Percentiles rank a stretch among this genome's conserved stretches.
Conservation (phyloP, 2,329 filamentous ascomycete genomes). For the Emydomyces testavorans region DNA sequence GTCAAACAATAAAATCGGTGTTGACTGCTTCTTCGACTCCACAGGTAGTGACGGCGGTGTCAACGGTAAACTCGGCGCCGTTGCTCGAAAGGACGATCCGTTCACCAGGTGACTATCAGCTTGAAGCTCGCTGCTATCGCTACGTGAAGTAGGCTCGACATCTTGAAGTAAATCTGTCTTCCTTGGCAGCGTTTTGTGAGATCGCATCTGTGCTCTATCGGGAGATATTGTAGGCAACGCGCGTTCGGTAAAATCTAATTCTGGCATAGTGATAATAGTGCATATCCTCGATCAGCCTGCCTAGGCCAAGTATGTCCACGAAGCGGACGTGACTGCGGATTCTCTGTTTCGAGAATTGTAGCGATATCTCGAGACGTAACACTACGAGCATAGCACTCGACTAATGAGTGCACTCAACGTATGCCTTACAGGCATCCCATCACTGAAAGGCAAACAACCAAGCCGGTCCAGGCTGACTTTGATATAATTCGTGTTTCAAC, state of each 20-base stretch:
- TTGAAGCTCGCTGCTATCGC: background rate
- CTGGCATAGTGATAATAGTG: background rate
- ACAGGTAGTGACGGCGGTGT: constrained; percentile 28
- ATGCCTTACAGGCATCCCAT: background rate
- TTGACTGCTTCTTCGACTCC: constrained; percentile 19
- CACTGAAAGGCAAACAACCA: background rate
- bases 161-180: constrained; percentile 22
- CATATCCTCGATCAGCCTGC: background rate
- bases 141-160: background rate
- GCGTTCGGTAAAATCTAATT: background rate
- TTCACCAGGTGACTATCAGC: constrained; percentile 14
- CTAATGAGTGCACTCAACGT: background rate
- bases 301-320: background rate
- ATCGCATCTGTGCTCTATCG: constrained; percentile 27
- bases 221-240: background rate
- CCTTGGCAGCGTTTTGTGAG: constrained; percentile 33
- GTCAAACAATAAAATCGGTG: constrained; percentile 20
- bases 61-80: constrained; percentile 27
- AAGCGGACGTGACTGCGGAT: background rate
- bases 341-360: background rate
- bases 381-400: background rate
- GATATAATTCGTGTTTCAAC: background rate
- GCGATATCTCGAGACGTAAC: background rate
- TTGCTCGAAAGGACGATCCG: constrained; percentile 16
- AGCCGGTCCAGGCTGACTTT: background rate